These are phyloP conservation scores for Phytophthora colocasiae DNA, from an alignment of 352 stramenopile species.

Conservation along the genomic window DNA sequence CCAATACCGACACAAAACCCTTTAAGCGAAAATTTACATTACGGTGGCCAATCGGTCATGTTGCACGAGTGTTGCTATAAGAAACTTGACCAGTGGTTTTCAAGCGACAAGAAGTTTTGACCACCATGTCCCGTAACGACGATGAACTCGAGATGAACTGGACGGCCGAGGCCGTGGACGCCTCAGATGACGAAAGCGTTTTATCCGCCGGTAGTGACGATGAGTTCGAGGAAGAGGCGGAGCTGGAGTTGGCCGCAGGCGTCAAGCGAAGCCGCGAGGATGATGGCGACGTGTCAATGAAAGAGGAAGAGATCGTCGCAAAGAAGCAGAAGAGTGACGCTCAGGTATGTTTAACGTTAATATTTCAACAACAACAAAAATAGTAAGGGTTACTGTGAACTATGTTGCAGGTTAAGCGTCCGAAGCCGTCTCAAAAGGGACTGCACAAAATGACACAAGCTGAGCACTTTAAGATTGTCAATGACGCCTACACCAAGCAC, in stretches of 20 bases:
- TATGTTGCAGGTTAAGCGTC: conserved; percentile 25
- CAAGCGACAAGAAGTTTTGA: background rate
- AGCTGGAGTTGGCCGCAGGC: conserved; percentile 51
- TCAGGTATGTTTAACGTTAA: conserved; percentile 3
- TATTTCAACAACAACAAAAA: background rate
- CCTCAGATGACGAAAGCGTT: conserved; percentile 55
- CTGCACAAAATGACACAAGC: conserved; percentile 79
- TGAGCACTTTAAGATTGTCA: conserved; percentile 87
- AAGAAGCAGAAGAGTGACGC: conserved; percentile 67
- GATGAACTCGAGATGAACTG: conserved; percentile 78
- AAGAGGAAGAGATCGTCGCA: conserved; percentile 16
- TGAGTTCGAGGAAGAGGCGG: conserved; percentile 80
- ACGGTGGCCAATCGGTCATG: too few species aligned
- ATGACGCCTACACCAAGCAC: conserved; percentile 79
- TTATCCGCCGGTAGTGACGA: conserved; percentile 81
- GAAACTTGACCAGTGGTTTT: background rate
- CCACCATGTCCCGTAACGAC: conserved; percentile 46
- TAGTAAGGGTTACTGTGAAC: background rate
- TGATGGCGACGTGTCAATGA: conserved; percentile 13
- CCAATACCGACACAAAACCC: too few species aligned
- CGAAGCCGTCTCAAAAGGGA: conserved; percentile 61
- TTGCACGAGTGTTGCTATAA: background rate
- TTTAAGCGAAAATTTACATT: too few species aligned
- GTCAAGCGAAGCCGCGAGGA: conserved; percentile 61
- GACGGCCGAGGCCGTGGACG: conserved; percentile 45